phyloP scores from a whole-genome alignment of 2,329 filamentous ascomycete species.

The Calonectria henricotiae region DNA sequence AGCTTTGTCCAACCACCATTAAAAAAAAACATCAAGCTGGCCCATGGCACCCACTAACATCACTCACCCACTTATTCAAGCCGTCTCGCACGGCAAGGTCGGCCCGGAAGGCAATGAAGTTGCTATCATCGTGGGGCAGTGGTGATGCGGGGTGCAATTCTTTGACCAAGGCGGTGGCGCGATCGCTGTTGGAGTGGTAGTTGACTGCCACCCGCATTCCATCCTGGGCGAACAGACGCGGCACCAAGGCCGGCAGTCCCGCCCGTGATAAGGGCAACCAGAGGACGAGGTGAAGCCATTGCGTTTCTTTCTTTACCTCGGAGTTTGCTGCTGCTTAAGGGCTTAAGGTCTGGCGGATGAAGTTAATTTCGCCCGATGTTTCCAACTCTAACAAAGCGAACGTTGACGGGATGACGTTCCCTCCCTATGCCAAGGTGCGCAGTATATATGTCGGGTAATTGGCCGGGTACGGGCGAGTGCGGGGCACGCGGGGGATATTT shows the following conservation, averaged over 20 bases:
- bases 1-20: constrained; percentile 77
- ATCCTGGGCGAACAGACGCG: constrained; percentile 77
- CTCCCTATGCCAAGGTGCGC: constrained; percentile 17
- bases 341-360: not conserved
- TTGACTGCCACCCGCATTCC: constrained; percentile 83
- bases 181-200: constrained; percentile 75
- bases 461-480: constrained; percentile 18
- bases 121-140: constrained; percentile 43
- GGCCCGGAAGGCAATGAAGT: constrained; percentile 73
- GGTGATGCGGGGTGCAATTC: constrained; percentile 69
- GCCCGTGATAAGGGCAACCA: constrained; percentile 67
- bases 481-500: constrained; percentile 17
- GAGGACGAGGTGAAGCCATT: constrained; percentile 42
- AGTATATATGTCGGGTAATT: not conserved
- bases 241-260: constrained; percentile 80
- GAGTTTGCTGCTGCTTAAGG: not conserved
- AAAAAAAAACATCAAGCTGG: constrained; percentile 83
- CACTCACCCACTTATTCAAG: constrained; percentile 72
- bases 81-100: constrained; percentile 76
- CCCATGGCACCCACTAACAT: constrained; percentile 73
- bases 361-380: not conserved
- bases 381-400: not conserved
- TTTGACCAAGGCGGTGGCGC: constrained; percentile 73
- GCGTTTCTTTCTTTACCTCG: not conserved
- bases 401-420: constrained; percentile 12